Percentiles rank a stretch among this genome's conserved stretches.
Evolutionary conservation across 345 rosid genomes (phyloP).

Genomic region (Salix purpurea): DNA sequence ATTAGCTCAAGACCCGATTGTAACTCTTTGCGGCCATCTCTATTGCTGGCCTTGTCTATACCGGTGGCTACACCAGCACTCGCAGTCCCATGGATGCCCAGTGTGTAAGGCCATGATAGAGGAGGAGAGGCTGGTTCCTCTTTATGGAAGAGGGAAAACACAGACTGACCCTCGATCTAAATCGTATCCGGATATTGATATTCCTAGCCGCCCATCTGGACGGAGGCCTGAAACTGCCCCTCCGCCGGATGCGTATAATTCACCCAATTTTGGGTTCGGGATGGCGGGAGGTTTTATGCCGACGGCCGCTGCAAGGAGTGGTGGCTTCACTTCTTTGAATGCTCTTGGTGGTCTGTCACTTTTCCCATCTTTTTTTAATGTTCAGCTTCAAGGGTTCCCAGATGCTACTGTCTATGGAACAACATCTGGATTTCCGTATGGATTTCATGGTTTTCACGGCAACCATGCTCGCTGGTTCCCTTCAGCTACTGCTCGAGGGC

Average conservation of each 20-base stretch:
- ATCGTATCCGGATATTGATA: constrained; percentile 57
- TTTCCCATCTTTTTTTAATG: constrained; percentile 68
- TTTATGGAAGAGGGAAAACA: constrained; percentile 87
- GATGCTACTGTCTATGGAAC: constrained; percentile 66
- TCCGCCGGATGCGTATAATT: constrained; percentile 42
- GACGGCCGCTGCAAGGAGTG: constrained; percentile 55
- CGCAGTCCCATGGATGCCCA: constrained; percentile 82
- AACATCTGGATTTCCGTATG: constrained; percentile 56
- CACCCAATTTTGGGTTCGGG: constrained; percentile 57
- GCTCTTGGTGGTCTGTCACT: constrained; percentile 62
- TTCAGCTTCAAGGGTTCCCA: constrained; percentile 69
- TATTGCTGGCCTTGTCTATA: constrained; percentile 92
- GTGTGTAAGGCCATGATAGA: constrained; percentile 87
- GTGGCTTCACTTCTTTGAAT: constrained; percentile 57
- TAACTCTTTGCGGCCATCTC: constrained; percentile 89
- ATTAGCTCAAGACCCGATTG: constrained; percentile 80
- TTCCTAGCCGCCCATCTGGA: constrained; percentile 68
- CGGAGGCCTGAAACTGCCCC: constrained; percentile 74
- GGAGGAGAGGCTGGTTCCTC: constrained; percentile 90
- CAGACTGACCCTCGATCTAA: constrained; percentile 70
- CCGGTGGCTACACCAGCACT: constrained; percentile 81
- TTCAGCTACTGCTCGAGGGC: constrained; percentile 31
- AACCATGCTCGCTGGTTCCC: constrained; percentile 47
- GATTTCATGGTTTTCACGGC: constrained; percentile 48
- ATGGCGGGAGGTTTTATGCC: constrained; percentile 73